Conservation (phyloP, 371 early-diverging fungal genomes). For the Gilbertella persicaria region DNA sequence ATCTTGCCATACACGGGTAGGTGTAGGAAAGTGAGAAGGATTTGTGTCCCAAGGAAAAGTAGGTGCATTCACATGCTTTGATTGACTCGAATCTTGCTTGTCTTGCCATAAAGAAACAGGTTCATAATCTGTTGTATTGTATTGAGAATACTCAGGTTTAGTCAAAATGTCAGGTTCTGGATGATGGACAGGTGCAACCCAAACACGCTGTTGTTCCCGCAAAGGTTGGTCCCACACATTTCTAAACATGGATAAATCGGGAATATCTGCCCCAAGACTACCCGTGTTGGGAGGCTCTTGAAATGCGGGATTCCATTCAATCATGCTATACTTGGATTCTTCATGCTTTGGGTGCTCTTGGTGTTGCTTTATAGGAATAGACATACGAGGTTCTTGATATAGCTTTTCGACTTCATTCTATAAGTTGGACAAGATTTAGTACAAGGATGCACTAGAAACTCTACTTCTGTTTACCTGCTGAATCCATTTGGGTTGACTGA, state of each 20-base stretch:
- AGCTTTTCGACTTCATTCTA: no score
- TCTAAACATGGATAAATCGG: slow-evolving; percentile 25
- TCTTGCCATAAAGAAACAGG: slow-evolving; percentile 1
- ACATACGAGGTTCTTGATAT: background rate
- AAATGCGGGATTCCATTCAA: slow-evolving; percentile 34
- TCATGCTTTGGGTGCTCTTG: slow-evolving; percentile 1
- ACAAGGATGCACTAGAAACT: background rate
- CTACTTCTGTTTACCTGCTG: slow-evolving; percentile 5
- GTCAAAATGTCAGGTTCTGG: slow-evolving; percentile 25
- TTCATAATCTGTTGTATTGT: slow-evolving; percentile 9
- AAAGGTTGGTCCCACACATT: slow-evolving; percentile 34
- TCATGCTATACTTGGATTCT: slow-evolving; percentile 18
- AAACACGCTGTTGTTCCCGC: slow-evolving; percentile 7
- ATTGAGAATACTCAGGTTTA: slow-evolving; percentile 25
- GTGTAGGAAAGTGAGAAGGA: slow-evolving; percentile 16
- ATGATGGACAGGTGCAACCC: slow-evolving; percentile 28
- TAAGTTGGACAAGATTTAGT: background rate
- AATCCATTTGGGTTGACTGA: slow-evolving; percentile 21
- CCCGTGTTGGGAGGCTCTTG: slow-evolving; percentile 29
- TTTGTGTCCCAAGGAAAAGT: slow-evolving; percentile 33
- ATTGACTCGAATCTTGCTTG: background rate
- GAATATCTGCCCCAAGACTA: slow-evolving; percentile 26
- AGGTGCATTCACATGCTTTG: slow-evolving; percentile 1
- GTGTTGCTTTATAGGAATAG: background rate
- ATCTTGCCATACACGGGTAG: slow-evolving; percentile 31